phyloP scores from a whole-genome alignment of 2,329 filamentous ascomycete species.

The Fusarium keratoplasticum region DNA sequence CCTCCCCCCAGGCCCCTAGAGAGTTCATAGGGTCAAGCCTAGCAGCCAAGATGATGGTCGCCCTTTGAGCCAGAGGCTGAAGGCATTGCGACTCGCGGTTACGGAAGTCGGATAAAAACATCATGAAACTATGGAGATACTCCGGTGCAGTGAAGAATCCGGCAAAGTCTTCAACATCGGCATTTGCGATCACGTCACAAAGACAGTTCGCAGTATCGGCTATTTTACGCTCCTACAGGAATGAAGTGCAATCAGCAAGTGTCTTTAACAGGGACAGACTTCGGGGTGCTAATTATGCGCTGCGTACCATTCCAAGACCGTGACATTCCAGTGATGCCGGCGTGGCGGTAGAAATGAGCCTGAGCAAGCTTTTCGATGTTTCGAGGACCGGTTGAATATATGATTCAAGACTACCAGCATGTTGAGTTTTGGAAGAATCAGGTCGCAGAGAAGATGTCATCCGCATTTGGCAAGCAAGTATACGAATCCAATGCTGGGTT shows the following conservation, averaged over 20 bases:
- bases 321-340: constrained; percentile 27
- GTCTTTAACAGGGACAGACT: not conserved
- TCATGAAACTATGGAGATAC: constrained; percentile 33
- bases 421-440: not conserved
- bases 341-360: constrained; percentile 20
- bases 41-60: constrained; percentile 4
- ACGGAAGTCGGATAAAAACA: constrained; percentile 33
- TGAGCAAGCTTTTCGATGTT: constrained; percentile 28
- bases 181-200: constrained; percentile 29
- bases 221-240: constrained; percentile 34
- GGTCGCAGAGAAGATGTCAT: not conserved
- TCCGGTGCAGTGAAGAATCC: constrained; percentile 9
- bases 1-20: not conserved
- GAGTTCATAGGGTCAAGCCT: constrained; percentile 3
- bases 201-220: constrained; percentile 35
- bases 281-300: not conserved
- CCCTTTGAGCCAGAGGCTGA: constrained; percentile 15
- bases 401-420: not conserved
- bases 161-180: not conserved
- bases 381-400: constrained; percentile 7
- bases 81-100: constrained; percentile 36
- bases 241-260: not conserved
- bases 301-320: constrained; percentile 38
- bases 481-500: constrained; percentile 36
- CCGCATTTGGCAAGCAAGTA: constrained; percentile 33